These are phyloP conservation scores for Citrus australasica DNA, from an alignment of 345 rosid genomes.

Conservation along the genomic window DNA sequence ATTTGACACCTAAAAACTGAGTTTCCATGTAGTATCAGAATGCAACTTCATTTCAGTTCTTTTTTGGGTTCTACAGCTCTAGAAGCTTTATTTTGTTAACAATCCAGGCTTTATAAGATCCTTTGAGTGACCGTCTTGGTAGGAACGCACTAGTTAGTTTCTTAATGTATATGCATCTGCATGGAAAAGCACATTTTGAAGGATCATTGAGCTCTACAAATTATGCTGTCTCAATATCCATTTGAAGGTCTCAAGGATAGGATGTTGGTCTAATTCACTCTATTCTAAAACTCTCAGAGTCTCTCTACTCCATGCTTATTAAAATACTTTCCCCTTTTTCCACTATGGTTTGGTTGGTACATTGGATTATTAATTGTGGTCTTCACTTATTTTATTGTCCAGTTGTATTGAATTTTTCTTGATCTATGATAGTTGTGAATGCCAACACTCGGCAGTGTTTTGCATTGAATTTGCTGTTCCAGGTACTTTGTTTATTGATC, in stretches of 20 bases:
- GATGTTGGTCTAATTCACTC: slow-evolving; percentile 15
- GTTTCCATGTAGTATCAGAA: background rate
- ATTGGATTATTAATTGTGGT: background rate
- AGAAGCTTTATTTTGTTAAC: background rate
- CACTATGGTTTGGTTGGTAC: slow-evolving; percentile 12
- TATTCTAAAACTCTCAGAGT: background rate
- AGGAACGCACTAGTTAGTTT: background rate
- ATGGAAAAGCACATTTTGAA: background rate
- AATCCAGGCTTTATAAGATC: background rate
- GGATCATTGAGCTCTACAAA: background rate
- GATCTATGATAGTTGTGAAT: too few relatives aligned
- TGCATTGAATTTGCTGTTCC: slow-evolving; percentile 23
- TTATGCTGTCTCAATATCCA: background rate
- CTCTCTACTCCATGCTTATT: background rate
- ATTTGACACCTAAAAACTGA: slow-evolving; percentile 6
- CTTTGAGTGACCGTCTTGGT: background rate
- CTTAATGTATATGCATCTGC: background rate
- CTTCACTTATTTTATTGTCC: background rate
- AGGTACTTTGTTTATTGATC: slow-evolving; percentile 8
- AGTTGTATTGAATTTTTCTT: background rate
- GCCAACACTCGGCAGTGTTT: slow-evolving; percentile 4
- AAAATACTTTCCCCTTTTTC: slow-evolving; percentile 8
- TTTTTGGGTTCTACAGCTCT: background rate
- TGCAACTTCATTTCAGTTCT: background rate
- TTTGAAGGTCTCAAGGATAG: background rate